A percentile compares a stretch with the other conserved stretches of the same genome.
These are phyloP conservation scores for Penicillium lividum DNA, from an alignment of 495 filamentous ascomycete species.

Conservation along the genomic window DNA sequence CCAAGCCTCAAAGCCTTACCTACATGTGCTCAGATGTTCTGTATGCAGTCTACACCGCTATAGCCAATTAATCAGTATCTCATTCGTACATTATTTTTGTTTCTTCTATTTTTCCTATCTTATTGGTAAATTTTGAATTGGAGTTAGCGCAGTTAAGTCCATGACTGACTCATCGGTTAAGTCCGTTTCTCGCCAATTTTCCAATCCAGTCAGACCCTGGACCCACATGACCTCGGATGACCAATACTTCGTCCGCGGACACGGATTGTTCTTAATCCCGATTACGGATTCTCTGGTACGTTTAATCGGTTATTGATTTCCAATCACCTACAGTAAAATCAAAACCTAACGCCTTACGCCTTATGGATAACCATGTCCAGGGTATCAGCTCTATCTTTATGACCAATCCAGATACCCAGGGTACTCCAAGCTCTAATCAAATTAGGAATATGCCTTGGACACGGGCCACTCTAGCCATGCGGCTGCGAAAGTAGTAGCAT, in stretches of 20 bases:
- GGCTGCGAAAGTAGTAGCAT: slow-evolving; percentile 1
- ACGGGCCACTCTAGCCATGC: slow-evolving; percentile 1
- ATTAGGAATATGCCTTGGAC: neutral
- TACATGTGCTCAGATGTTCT: neutral
- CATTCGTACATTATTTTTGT: neutral
- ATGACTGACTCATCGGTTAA: slow-evolving; percentile 3
- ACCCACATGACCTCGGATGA: neutral
- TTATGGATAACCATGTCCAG: neutral
- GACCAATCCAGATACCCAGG: neutral
- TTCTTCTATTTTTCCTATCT: neutral
- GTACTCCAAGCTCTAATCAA: neutral
- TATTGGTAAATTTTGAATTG: neutral
- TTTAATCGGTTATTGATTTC: too few relatives aligned
- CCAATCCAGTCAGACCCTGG: neutral
- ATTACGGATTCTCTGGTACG: neutral
- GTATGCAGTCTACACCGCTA: neutral
- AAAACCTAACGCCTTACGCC: neutral
- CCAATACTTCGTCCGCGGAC: slow-evolving; percentile 1
- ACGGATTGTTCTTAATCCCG: neutral
- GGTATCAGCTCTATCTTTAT: too few relatives aligned
- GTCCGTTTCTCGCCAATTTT: neutral
- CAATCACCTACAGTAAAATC: neutral
- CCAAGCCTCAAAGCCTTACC: neutral
- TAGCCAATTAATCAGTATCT: neutral
- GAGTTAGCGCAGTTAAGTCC: neutral